Base-by-base conservation (phyloP, 257 asterid species). In the Nicotiana sylvestris region DNA sequence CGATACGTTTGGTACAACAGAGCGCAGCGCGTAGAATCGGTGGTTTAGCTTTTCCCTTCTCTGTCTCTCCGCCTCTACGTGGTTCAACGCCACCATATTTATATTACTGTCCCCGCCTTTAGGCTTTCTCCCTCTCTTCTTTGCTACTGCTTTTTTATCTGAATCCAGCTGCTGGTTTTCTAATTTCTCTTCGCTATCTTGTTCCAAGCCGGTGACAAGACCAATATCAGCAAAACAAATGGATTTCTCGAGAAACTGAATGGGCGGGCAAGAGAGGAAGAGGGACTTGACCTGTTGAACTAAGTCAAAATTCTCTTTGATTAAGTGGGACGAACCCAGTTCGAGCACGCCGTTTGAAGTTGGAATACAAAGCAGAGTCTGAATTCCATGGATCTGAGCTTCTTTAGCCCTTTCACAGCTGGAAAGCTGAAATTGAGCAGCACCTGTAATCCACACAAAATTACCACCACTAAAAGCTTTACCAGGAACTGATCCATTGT, bases 1-100 rank as follows among this genome's bases (percentile, higher is more conserved):
- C 0, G 97, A 94, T 18, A 92, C 97, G 89, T 90, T 91, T 0
- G 98, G 98, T 1, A 94, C 97, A 18, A 91, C 98, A 4, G 97
- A 93, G 0, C 97, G 92, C 11, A 94, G 92, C 9, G 95, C 92
- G 85, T 89, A 92, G 91, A 94, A 94, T 0, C 94, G 89, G 90
- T 90, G 89, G 92, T 94, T 94, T 37, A 94, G 92, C 92, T 93
- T 94, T 91, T 94, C 98, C 83, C 98, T 66, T 76, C 98, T 77
- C 92, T 93, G 98, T 89, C 95, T 84, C 94, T 94, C 98, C 18
- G 97, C 97, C 82, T 91, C 98, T 85, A 92, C 97, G 83, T 91
- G 97, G 88, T 90, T 91, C 77, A 86, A 62, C 27, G 93, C 80
- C 39, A 5, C 39, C 60, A 12, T 72, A 46, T 25, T 25, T 3